Evolutionary conservation across 192 early-diverging fungal species (phyloP).

Genomic region (Coemansia sp.): DNA sequence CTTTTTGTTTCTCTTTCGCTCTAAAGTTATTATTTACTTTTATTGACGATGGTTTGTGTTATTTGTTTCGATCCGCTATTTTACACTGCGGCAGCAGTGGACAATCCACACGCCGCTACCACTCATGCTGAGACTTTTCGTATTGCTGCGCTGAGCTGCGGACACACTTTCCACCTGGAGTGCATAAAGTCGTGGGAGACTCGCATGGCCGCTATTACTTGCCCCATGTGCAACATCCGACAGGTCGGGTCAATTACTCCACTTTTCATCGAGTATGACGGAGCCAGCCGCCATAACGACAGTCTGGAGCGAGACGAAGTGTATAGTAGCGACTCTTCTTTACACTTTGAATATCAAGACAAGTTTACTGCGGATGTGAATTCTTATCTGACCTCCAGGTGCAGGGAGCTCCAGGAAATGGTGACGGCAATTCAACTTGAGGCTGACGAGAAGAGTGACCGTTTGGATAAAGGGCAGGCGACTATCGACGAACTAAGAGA

Average conservation of each 20-base stretch:
- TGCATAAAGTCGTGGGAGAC: background rate
- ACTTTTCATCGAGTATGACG: background rate
- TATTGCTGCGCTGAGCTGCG: background rate
- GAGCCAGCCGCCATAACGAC: background rate
- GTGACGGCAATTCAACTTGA: background rate
- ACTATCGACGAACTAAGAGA: background rate
- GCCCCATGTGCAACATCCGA: background rate
- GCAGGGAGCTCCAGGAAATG: background rate
- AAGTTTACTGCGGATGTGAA: background rate
- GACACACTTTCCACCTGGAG: conserved; percentile 1
- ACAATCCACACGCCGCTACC: background rate
- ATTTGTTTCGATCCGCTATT: background rate
- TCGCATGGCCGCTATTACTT: background rate
- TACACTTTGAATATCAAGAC: background rate
- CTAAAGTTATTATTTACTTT: background rate
- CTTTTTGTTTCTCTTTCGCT: background rate
- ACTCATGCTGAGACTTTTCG: background rate
- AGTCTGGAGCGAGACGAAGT: background rate
- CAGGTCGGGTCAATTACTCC: background rate
- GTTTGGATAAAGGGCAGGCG: background rate
- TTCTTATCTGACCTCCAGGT: background rate
- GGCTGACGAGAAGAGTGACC: background rate
- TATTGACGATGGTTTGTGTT: background rate
- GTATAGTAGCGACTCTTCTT: background rate
- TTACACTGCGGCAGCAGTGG: background rate